phyloP scores from a whole-genome alignment of 257 asterid species.

The Nicotiana sylvestris region DNA sequence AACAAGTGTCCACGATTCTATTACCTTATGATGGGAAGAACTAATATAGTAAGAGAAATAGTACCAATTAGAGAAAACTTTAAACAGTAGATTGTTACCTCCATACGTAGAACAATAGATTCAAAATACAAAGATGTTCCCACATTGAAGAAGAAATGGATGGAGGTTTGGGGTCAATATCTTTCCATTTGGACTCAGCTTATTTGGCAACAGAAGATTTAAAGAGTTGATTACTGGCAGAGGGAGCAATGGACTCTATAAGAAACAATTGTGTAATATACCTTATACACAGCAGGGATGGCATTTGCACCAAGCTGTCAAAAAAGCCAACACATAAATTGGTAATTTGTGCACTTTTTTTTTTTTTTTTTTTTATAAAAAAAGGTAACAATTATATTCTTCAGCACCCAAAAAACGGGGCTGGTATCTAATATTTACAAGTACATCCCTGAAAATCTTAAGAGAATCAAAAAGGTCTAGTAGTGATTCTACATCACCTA shows the following conservation, averaged over 20 bases:
- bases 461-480: too few species aligned
- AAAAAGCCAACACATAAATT: background rate
- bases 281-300: too few species aligned
- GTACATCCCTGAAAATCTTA: too few species aligned
- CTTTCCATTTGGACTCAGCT: background rate
- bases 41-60: background rate
- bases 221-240: too few species aligned
- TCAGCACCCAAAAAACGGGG: too few species aligned
- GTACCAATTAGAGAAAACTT: background rate
- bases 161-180: background rate
- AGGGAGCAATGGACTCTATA: background rate
- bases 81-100: background rate
- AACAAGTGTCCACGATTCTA: background rate
- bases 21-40: background rate
- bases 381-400: too few species aligned
- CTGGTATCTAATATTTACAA: too few species aligned
- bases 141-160: background rate
- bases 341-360: too few species aligned
- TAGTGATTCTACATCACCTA: too few species aligned
- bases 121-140: background rate
- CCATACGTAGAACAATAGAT: background rate
- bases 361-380: too few species aligned
- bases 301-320: too few species aligned
- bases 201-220: conserved; percentile 25
- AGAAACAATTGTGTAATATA: background rate